phyloP scores from a whole-genome alignment of 129 eudicot genomes.

The Smallanthus sonchifolius region DNA sequence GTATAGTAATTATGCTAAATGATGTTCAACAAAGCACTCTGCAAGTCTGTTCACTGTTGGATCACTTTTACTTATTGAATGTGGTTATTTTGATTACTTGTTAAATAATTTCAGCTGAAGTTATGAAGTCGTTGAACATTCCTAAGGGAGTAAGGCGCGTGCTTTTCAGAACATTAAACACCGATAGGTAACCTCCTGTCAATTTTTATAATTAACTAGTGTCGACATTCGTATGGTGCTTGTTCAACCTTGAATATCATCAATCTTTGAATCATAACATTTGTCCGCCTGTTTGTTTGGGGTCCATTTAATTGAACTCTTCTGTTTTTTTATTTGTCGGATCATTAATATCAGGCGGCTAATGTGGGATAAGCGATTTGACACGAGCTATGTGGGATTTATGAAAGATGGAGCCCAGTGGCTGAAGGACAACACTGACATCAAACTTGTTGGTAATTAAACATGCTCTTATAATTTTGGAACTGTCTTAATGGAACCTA shows the following conservation, averaged over 20 bases:
- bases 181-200: slow-evolving; percentile 40
- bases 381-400: slow-evolving; percentile 55
- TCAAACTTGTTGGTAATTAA: slow-evolving; percentile 62
- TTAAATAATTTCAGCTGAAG: slow-evolving; percentile 41
- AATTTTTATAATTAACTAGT: background rate
- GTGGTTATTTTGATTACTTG: background rate
- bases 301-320: background rate
- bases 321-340: background rate
- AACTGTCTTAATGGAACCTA: background rate
- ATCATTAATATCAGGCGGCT: slow-evolving; percentile 33
- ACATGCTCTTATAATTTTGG: background rate
- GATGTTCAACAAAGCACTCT: background rate
- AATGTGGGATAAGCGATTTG: slow-evolving; percentile 46
- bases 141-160: slow-evolving; percentile 62
- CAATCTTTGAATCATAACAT: background rate
- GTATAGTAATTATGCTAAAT: background rate
- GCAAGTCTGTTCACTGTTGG: background rate
- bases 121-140: slow-evolving; percentile 50
- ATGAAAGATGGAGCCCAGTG: slow-evolving; percentile 57
- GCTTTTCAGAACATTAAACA: slow-evolving; percentile 64
- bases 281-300: background rate
- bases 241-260: background rate
- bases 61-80: too few species aligned
- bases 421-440: slow-evolving; percentile 66
- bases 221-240: background rate